phyloP scores from a whole-genome alignment of 495 filamentous ascomycete species.

The Penicillium turbatum region DNA sequence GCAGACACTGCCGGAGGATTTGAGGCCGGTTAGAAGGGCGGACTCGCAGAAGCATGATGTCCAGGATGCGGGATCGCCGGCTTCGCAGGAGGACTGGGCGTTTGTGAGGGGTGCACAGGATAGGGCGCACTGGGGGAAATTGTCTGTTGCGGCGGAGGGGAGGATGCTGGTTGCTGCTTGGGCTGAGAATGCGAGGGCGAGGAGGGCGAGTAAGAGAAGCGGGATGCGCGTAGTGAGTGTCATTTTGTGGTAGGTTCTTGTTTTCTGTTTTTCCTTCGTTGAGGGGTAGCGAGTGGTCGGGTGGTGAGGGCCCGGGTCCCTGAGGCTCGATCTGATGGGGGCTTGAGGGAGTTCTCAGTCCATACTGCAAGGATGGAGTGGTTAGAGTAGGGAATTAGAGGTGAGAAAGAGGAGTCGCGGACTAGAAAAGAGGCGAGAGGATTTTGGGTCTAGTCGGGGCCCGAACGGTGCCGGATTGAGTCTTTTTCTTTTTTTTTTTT shows the following conservation, averaged over 20 bases:
- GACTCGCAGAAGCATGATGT: slow-evolving; percentile 56
- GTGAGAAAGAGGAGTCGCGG: neutral
- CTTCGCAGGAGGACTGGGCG: slow-evolving; percentile 44
- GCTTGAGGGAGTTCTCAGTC: neutral
- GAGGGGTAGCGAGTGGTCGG: neutral
- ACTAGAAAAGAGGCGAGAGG: neutral
- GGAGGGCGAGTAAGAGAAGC: neutral
- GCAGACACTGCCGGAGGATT: slow-evolving; percentile 34
- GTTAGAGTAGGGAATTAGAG: neutral
- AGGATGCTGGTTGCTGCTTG: slow-evolving; percentile 25
- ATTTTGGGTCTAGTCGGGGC: slow-evolving; percentile 4
- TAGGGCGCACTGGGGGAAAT: slow-evolving; percentile 50
- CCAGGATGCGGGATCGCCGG: slow-evolving; percentile 35
- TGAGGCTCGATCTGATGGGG: neutral
- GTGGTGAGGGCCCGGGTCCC: neutral
- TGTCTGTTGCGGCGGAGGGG: slow-evolving; percentile 32
- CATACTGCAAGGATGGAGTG: neutral
- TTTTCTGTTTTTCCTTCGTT: neutral
- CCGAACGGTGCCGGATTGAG: slow-evolving; percentile 4
- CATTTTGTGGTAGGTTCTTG: neutral
- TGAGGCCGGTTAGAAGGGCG: slow-evolving; percentile 35
- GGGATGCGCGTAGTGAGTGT: slow-evolving; percentile 3
- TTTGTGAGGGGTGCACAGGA: slow-evolving; percentile 41
- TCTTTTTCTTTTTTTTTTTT: neutral
- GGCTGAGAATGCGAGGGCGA: neutral